Conservation (phyloP, 2,329 filamentous ascomycete species). For the Trichoderma polysporum region DNA sequence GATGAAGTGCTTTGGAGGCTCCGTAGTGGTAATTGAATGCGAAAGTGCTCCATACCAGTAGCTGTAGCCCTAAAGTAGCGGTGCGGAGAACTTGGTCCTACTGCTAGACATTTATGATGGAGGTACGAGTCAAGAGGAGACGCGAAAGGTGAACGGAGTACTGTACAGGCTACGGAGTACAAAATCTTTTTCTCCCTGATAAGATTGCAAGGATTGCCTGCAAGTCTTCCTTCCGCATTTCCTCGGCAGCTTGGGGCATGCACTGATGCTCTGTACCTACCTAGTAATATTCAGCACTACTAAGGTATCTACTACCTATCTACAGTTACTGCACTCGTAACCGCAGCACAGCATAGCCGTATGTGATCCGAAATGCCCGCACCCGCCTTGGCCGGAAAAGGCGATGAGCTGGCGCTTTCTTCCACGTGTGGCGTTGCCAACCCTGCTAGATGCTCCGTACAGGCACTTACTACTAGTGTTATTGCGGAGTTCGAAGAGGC, state of each 20-base stretch:
- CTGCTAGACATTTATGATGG: not conserved
- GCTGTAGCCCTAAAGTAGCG: not conserved
- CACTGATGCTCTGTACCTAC: not conserved
- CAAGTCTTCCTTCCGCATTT: not conserved
- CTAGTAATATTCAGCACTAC: not conserved
- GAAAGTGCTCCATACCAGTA: no score
- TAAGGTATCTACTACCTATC: not conserved
- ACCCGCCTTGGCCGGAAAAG: not conserved
- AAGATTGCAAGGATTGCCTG: not conserved
- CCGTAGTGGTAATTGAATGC: not conserved
- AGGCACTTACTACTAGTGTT: not conserved
- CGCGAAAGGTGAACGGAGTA: not conserved
- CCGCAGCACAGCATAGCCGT: no score
- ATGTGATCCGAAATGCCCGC: not conserved
- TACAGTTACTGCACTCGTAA: not conserved
- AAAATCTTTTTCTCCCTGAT: not conserved
- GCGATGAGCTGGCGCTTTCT: not conserved
- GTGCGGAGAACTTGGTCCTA: constrained; percentile 2
- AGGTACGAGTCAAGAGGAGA: not conserved
- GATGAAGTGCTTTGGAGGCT: not conserved
- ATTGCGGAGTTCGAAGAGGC: not conserved
- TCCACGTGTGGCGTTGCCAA: not conserved
- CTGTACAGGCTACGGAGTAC: not conserved
- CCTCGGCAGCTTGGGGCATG: not conserved
- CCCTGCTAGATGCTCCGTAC: not conserved